Evolutionary conservation across 1,284 basidiomycete genomes (phyloP).

Genomic region (Cerioporus squamosus): DNA sequence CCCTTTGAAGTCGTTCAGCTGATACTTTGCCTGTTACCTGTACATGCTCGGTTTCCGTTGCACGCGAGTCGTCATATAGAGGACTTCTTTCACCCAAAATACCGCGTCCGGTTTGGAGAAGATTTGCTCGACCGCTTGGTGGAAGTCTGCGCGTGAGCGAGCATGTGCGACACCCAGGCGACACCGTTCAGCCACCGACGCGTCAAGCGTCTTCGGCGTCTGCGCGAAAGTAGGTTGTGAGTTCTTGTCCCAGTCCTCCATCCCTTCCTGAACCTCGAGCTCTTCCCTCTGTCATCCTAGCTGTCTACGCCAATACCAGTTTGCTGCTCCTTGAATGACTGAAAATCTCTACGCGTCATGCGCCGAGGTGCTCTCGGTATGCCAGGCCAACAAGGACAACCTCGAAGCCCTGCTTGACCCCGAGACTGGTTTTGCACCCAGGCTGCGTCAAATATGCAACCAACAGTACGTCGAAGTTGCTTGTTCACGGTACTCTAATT

Average conservation of each 20-base stretch:
- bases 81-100: too few species aligned
- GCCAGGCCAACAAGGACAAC: conserved; percentile 63
- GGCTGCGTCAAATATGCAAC: conserved; percentile 64
- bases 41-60: too few species aligned
- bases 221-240: too few species aligned
- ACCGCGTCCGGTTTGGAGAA: neutral
- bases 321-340: conserved; percentile 29
- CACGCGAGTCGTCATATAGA: too few species aligned
- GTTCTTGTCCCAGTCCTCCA: neutral
- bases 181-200: neutral
- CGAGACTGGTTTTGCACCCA: conserved; percentile 69
- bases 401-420: conserved; percentile 64
- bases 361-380: conserved; percentile 66
- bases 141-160: too few species aligned
- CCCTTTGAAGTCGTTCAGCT: conserved; percentile 76
- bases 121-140: neutral
- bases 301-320: too few species aligned
- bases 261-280: neutral
- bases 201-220: conserved; percentile 5
- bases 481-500: neutral
- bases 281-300: neutral
- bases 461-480: conserved; percentile 53
- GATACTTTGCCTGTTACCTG: neutral
- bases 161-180: too few species aligned
- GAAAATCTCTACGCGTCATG: conserved; percentile 57